These are phyloP conservation scores for Lipomyces orientalis DNA, from an alignment of 805 yeast species.

Conservation along the genomic window DNA sequence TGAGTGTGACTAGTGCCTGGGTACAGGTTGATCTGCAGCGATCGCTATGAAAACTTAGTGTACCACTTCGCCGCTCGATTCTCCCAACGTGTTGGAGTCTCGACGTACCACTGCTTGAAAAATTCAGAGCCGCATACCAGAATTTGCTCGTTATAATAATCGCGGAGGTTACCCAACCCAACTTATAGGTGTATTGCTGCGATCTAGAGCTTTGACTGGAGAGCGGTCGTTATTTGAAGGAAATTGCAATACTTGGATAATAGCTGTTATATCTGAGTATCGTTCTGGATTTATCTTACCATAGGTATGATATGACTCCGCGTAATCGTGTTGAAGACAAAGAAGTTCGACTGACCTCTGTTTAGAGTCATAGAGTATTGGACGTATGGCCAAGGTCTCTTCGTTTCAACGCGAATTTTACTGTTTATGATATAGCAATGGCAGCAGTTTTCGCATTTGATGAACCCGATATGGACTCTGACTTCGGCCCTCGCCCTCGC, in stretches of 20 bases:
- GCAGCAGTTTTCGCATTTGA: conserved; percentile 42
- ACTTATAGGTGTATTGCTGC: neutral
- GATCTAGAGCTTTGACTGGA: too few species aligned
- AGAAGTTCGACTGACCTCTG: neutral
- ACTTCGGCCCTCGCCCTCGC: conserved; percentile 13
- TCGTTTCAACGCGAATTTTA: neutral
- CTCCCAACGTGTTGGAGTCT: neutral
- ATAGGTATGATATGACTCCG: neutral
- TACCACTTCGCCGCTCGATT: neutral
- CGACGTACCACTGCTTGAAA: neutral
- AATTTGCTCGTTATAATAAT: neutral
- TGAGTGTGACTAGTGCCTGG: neutral
- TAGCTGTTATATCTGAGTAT: too few species aligned
- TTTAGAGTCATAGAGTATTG: neutral
- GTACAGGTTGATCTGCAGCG: neutral
- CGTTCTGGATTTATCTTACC: neutral
- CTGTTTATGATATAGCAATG: conserved; percentile 25
- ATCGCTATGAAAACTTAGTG: neutral
- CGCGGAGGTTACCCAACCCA: neutral
- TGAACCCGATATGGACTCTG: conserved; percentile 36
- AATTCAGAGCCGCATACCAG: neutral
- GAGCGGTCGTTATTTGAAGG: too few species aligned
- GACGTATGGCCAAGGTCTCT: neutral
- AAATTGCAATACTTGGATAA: too few species aligned
- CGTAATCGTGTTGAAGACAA: neutral